Conservation (phyloP, 257 asterid species). For the Lantana camara region DNA sequence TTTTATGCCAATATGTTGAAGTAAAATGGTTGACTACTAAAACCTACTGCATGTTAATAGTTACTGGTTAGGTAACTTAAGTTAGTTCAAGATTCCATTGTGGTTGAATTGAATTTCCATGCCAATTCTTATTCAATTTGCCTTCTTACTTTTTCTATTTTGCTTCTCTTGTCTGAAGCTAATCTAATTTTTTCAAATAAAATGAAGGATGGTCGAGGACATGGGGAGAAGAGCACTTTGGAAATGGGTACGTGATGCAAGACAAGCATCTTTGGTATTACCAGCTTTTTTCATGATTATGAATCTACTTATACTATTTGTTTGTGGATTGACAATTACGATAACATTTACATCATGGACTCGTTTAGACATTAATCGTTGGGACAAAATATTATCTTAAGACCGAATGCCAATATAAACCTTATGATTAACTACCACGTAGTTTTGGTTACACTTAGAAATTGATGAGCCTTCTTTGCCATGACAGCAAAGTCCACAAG, state of each 20-base stretch:
- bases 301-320: neutral
- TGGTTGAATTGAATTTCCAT: neutral
- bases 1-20: neutral
- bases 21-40: neutral
- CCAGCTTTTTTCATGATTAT: neutral
- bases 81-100: neutral
- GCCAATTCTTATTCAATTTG: slow-evolving; percentile 2
- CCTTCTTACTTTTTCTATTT: neutral
- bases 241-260: slow-evolving; percentile 71
- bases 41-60: neutral
- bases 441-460: neutral
- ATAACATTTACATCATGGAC: neutral
- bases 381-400: neutral
- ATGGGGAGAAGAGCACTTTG: slow-evolving; percentile 99
- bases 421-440: neutral
- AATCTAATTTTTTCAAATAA: slow-evolving; percentile 3
- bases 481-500: slow-evolving; percentile 94
- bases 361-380: neutral
- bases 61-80: neutral
- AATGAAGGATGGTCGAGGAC: slow-evolving; percentile 94
- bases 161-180: too few relatives aligned
- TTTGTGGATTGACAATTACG: neutral
- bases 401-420: neutral
- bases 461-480: slow-evolving; percentile 9
- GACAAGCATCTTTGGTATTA: slow-evolving; percentile 4